A percentile compares a stretch with the other conserved stretches of the same genome.
phyloP scores from a whole-genome alignment of 768 basidiomycete genomes.

The Lentinula sp. region DNA sequence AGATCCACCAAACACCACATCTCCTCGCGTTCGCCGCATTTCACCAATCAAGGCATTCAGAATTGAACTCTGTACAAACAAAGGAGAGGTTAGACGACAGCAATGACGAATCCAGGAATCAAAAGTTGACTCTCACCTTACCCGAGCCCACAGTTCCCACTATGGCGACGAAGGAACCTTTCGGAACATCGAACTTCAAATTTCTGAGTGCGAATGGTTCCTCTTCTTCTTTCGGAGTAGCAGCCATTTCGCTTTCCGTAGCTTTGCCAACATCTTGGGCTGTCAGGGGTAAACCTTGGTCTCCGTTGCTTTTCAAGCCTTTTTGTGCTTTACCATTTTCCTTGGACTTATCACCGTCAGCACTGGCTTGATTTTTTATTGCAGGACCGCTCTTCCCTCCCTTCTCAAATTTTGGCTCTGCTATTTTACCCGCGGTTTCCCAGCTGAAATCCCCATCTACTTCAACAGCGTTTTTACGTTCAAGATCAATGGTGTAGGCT shows the following conservation, averaged over 20 bases:
- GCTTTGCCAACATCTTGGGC: not conserved
- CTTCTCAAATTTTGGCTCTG: constrained; percentile 20
- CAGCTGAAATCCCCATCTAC: constrained; percentile 25
- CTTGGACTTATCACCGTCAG: constrained; percentile 8
- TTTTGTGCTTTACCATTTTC: constrained; percentile 7
- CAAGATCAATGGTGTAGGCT: constrained; percentile 22
- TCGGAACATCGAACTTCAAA: constrained; percentile 15
- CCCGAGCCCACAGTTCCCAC: constrained; percentile 50
- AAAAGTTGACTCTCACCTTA: constrained; percentile 23
- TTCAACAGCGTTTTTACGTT: constrained; percentile 21
- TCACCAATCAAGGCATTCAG: constrained; percentile 34
- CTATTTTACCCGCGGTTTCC: constrained; percentile 24
- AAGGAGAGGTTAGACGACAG: not conserved
- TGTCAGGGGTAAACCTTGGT: constrained; percentile 14
- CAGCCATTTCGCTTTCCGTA: not conserved
- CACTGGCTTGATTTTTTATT: constrained; percentile 9
- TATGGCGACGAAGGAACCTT: constrained; percentile 43
- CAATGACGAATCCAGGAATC: not conserved
- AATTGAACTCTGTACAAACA: constrained; percentile 21
- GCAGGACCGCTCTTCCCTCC: constrained; percentile 10
- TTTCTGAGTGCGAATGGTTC: constrained; percentile 8
- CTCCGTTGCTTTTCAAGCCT: constrained; percentile 7
- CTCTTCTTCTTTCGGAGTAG: not conserved
- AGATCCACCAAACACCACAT: constrained; percentile 47
- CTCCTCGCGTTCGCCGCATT: constrained; percentile 38